Percentiles rank a stretch among this genome's conserved stretches.
These are phyloP conservation scores for Boletus tylopilopsis DNA, from an alignment of 768 basidiomycete species.

Conservation along the genomic window DNA sequence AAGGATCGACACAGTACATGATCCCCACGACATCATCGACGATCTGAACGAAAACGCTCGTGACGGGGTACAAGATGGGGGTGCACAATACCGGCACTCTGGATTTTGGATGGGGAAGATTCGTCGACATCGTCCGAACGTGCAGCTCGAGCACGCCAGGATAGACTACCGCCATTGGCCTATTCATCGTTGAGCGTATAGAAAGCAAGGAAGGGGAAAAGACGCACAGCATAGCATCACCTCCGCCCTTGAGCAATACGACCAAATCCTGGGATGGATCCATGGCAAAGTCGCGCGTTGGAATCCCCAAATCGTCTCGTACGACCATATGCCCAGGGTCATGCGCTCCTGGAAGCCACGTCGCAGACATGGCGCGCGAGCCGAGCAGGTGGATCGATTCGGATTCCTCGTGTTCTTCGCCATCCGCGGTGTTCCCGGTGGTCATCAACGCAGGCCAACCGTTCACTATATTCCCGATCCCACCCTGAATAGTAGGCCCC, in stretches of 20 bases:
- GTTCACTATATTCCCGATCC: not conserved
- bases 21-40: constrained; percentile 52
- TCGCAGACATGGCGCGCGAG: constrained; percentile 24
- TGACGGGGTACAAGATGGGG: constrained; percentile 21
- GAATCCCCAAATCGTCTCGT: constrained; percentile 36
- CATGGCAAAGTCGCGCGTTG: constrained; percentile 56
- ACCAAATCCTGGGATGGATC: constrained; percentile 63
- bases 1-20: constrained; percentile 34
- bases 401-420: not conserved
- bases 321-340: constrained; percentile 16
- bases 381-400: not conserved
- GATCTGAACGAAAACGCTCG: constrained; percentile 44
- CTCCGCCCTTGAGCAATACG: constrained; percentile 35
- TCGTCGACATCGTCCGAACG: constrained; percentile 42
- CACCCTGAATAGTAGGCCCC: no score
- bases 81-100: constrained; percentile 24
- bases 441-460: no score
- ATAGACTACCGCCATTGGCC: constrained; percentile 2
- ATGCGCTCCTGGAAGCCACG: constrained; percentile 17
- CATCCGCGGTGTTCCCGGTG: no score
- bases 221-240: constrained; percentile 14
- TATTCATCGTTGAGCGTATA: not conserved
- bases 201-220: no score
- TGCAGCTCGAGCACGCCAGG: constrained; percentile 34
- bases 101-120: constrained; percentile 42